Conservation (phyloP, 1,284 basidiomycete genomes). For the Ustilago xerochloae region DNA sequence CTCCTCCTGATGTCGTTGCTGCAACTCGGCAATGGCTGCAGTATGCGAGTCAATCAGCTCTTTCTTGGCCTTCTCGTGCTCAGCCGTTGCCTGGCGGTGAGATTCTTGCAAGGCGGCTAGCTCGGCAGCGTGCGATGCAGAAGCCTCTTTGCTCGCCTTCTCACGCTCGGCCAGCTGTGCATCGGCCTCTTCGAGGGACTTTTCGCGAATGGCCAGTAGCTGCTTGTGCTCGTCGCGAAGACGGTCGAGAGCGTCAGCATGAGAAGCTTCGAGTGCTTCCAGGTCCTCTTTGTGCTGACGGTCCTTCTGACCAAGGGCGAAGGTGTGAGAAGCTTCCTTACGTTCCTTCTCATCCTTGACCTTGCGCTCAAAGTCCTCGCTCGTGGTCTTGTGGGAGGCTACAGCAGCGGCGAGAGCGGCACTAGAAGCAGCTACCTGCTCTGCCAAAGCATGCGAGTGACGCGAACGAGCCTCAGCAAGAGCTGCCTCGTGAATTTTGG, state of each 20-base stretch:
- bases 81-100: conserved; percentile 1
- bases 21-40: not conserved
- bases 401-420: conserved; percentile 46
- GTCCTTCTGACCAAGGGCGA: conserved; percentile 44
- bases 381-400: conserved; percentile 44
- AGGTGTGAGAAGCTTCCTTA: conserved; percentile 38
- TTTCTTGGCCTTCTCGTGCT: conserved; percentile 18
- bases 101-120: conserved; percentile 10
- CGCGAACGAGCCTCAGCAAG: conserved; percentile 57
- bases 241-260: conserved; percentile 23
- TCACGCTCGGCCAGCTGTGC: conserved; percentile 26
- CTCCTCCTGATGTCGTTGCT: not conserved
- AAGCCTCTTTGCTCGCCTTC: conserved; percentile 9
- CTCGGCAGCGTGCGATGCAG: conserved; percentile 13
- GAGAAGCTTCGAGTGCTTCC: conserved; percentile 27
- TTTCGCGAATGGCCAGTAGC: conserved; percentile 24
- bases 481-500: conserved; percentile 50
- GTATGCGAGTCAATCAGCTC: conserved; percentile 3
- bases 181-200: conserved; percentile 29
- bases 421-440: conserved; percentile 51
- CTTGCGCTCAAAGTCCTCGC: conserved; percentile 40
- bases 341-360: conserved; percentile 41
- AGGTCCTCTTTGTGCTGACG: conserved; percentile 38
- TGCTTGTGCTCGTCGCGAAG: conserved; percentile 36
- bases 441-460: conserved; percentile 55